These are phyloP conservation scores for Picea sitchensis DNA, from an alignment of 75 land plant genomes.

Conservation along the genomic window DNA sequence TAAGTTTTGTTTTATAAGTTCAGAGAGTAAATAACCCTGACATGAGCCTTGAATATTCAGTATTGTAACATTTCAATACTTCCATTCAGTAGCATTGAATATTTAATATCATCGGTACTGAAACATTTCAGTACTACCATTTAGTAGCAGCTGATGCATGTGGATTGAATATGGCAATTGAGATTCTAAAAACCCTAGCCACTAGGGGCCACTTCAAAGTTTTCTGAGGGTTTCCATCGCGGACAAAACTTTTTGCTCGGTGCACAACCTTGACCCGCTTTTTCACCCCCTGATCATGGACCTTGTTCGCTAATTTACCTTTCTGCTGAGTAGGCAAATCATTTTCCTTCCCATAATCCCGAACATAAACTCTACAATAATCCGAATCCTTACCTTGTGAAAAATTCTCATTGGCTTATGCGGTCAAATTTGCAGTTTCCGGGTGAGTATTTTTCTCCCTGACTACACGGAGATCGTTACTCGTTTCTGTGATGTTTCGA, in stretches of 20 bases:
- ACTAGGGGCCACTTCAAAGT: background rate
- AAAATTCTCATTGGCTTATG: background rate
- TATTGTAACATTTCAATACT: no score
- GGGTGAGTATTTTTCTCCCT: background rate
- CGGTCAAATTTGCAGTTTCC: background rate
- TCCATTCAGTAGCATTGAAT: no score
- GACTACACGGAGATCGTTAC: background rate
- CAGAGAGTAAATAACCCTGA: no score
- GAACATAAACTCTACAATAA: background rate
- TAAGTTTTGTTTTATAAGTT: no score
- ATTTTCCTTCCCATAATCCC: background rate
- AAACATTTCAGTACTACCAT: no score
- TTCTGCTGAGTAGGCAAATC: background rate
- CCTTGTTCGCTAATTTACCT: background rate
- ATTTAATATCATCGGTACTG: no score
- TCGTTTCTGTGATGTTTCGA: background rate
- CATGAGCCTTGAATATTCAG: no score
- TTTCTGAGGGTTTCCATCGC: background rate
- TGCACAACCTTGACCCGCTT: background rate
- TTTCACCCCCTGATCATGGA: background rate
- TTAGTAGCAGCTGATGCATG: no score
- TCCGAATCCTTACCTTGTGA: conserved; percentile 4
- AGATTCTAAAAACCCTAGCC: background rate
- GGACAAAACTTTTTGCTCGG: background rate
- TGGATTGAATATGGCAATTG: no score